Percentiles rank a stretch among this genome's conserved stretches.
Evolutionary conservation across 1,284 basidiomycete genomes (phyloP).

Genomic region (Pholiota adiposa): DNA sequence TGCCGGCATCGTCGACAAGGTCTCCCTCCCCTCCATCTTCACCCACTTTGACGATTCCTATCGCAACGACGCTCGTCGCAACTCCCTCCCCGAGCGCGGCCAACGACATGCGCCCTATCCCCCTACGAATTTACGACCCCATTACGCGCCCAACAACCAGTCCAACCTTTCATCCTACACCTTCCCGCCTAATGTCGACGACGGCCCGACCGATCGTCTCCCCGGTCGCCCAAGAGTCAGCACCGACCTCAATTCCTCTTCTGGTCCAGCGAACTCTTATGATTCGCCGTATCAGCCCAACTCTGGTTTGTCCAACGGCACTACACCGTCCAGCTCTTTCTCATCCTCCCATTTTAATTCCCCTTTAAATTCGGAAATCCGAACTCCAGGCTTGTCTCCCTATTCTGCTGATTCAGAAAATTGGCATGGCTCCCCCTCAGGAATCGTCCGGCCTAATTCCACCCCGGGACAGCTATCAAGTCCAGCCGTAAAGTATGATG

Average conservation of each 20-base stretch:
- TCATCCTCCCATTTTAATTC: slow-evolving; percentile 49
- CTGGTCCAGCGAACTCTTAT: slow-evolving; percentile 42
- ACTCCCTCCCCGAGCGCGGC: slow-evolving; percentile 62
- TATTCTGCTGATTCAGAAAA: slow-evolving; percentile 45
- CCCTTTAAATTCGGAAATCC: slow-evolving; percentile 48
- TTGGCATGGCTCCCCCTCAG: slow-evolving; percentile 50
- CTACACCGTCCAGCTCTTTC: slow-evolving; percentile 51
- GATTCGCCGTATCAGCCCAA: slow-evolving; percentile 46
- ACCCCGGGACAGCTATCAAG: slow-evolving; percentile 59
- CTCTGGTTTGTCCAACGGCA: slow-evolving; percentile 47
- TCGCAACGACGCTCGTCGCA: slow-evolving; percentile 58
- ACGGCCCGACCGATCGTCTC: slow-evolving; percentile 34
- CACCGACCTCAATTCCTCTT: slow-evolving; percentile 43
- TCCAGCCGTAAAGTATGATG: slow-evolving; percentile 65
- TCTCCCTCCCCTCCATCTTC: slow-evolving; percentile 75
- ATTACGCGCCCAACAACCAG: slow-evolving; percentile 44
- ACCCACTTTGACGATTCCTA: slow-evolving; percentile 67
- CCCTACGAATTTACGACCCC: slow-evolving; percentile 46
- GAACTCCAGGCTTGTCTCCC: slow-evolving; percentile 43
- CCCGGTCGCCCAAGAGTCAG: slow-evolving; percentile 49
- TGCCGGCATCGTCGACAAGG: slow-evolving; percentile 47
- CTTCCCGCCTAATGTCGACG: slow-evolving; percentile 54
- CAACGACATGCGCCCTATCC: slow-evolving; percentile 55
- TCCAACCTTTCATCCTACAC: slow-evolving; percentile 62
- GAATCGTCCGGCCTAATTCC: slow-evolving; percentile 58